Base-by-base conservation (phyloP, 495 filamentous ascomycete genomes). In the Aspergillus saccharolyticus region DNA sequence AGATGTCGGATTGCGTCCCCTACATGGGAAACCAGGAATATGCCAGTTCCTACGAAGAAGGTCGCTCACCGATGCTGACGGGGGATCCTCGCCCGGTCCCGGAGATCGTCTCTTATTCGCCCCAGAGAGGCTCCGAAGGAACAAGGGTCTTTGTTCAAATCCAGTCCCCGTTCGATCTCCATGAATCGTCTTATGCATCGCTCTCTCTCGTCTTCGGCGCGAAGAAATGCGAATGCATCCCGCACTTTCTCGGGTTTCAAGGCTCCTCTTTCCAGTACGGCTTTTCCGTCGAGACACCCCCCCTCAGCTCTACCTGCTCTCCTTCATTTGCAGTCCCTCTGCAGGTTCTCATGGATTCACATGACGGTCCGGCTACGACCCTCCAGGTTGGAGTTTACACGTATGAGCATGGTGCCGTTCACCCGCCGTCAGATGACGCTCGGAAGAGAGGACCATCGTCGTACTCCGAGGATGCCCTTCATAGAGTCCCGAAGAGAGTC, bases 151-250 rank as follows among this genome's bases (percentile, higher is more conserved):
- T 79, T 44, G 80, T 96, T 51, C 84, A 88, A 66, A 82, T 96
- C 46, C 82, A 83, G 58, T 86, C 85, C 14, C 80, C 84, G 25
- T 88, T 87, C 68, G 90, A 96, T 60, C 71, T 85, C 18, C 76
- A 87, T 62, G 77, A 80, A 18, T 76, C 83, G 3, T 75, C 80
- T 3, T 68, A 78, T 20, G 76, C 81, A 1, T 77, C 74, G 42
- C 81, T 89, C 59, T 84, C 77, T 60, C 71, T 97, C 21, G 82
- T 85, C 30, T 96, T 97, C 67, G 93, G 89, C 9, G 78, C 82
- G 6, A 81, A 85, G 62, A 80, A 83, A 69, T 86, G 83, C 69
- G 74, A 78, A 42, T 85, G 86, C 28, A 75, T 83, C 17, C 73
- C 89, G 9, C 74, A 78, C 21, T 86, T 85, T 64, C 70, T 87